These are phyloP conservation scores for Trametes polyzona DNA, from an alignment of 1,284 basidiomycete species.

Conservation along the genomic window DNA sequence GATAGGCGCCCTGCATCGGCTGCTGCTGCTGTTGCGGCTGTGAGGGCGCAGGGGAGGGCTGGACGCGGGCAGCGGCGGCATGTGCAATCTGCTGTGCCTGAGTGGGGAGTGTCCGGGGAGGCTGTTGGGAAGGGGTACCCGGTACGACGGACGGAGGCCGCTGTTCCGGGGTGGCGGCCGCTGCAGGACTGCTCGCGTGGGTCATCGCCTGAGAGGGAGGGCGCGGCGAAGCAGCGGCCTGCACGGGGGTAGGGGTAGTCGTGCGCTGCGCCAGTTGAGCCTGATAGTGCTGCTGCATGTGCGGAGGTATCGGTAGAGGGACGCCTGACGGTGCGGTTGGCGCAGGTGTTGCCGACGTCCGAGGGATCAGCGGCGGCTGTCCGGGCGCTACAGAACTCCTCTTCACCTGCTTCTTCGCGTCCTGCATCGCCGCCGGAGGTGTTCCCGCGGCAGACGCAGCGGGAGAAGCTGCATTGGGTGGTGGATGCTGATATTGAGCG, in stretches of 20 bases:
- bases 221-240: conserved; percentile 24
- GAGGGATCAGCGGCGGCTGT: conserved; percentile 20
- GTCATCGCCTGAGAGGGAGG: conserved; percentile 9
- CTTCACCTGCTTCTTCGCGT: conserved; percentile 22
- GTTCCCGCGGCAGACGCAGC: conserved; percentile 21
- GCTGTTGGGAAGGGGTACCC: not conserved
- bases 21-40: conserved; percentile 21
- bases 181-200: conserved; percentile 22
- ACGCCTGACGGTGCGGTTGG: conserved; percentile 13
- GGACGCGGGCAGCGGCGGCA: conserved; percentile 2
- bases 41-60: conserved; percentile 11
- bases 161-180: conserved; percentile 16
- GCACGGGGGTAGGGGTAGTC: conserved; percentile 14
- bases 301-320: conserved; percentile 22
- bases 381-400: conserved; percentile 16
- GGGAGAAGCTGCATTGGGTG: conserved; percentile 30
- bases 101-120: not conserved
- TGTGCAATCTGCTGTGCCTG: conserved; percentile 7
- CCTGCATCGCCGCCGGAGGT: conserved; percentile 16
- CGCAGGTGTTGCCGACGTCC: conserved; percentile 24
- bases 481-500: conserved; percentile 17
- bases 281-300: conserved; percentile 25
- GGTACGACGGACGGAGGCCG: conserved; percentile 17
- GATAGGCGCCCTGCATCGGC: conserved; percentile 26
- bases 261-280: conserved; percentile 16